Evolutionary conservation across 2,329 filamentous ascomycete genomes (phyloP).

Genomic region (Colletotrichum tabaci): DNA sequence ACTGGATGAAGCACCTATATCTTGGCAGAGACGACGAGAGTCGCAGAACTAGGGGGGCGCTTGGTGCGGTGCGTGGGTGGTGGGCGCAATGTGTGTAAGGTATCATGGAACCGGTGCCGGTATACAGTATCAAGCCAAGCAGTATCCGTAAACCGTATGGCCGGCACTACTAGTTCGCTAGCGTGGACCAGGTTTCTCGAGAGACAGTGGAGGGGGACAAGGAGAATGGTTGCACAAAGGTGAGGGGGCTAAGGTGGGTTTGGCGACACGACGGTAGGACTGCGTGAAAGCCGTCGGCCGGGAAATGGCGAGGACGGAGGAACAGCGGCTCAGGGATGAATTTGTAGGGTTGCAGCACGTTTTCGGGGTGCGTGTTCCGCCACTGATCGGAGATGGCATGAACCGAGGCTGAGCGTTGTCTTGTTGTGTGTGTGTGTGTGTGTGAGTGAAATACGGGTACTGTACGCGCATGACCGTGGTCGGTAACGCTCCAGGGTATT

Average conservation of each 20-base stretch:
- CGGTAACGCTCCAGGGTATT: background rate
- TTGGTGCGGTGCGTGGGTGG: constrained; percentile 14
- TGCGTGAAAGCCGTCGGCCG: constrained; percentile 13
- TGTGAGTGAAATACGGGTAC: background rate
- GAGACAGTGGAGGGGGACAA: constrained; percentile 30
- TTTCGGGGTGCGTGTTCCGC: background rate
- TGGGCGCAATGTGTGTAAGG: constrained; percentile 21
- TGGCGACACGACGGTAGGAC: constrained; percentile 19
- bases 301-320: background rate
- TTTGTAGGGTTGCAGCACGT: background rate
- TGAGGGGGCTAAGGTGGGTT: constrained; percentile 13
- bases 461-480: background rate
- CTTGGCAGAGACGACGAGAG: constrained; percentile 21
- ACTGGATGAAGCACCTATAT: constrained; percentile 22
- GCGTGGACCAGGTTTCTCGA: constrained; percentile 26
- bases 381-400: background rate
- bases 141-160: constrained; percentile 32
- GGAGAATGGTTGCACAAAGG: constrained; percentile 37
- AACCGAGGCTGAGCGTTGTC: constrained; percentile 23
- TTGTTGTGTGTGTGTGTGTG: background rate
- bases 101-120: constrained; percentile 10
- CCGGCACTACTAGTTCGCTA: constrained; percentile 33
- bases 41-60: constrained; percentile 1
- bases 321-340: constrained; percentile 2
- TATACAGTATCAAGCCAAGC: constrained; percentile 28